Base-by-base conservation (phyloP, 495 filamentous ascomycete genomes). In the Tuber indicum region DNA sequence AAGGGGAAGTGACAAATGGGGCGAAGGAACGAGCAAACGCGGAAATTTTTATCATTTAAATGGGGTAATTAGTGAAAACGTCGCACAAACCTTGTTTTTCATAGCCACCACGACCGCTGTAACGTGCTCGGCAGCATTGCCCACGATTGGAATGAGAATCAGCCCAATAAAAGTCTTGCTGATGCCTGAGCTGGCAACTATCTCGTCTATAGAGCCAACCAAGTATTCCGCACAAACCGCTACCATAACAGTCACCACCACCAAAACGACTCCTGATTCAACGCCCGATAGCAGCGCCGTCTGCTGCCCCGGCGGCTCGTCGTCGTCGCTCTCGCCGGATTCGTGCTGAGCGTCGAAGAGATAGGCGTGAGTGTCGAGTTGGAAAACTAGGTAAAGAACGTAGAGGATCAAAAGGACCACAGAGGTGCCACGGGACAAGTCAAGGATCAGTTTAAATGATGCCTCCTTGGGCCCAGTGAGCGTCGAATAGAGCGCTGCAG, bases 151-250 rank as follows among this genome's bases (percentile, higher is more conserved):
- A 69, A 99, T 92, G 49, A 99, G 88, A 77, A 99, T 91, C 74
- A 99, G 88, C 86, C 96, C 96, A 83, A 98, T 96, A 84, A 99
- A 99, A 5, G 92, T 97, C 84, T 96, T 96, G 86, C 91, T 94
- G 87, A 99, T 94, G 80, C 91, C 90, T 16, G 92, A 91, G 75
- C 89, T 91, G 77, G 92, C 86, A 43, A 97, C 96, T 58, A 99
- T 90, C 71, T 88, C 88, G 81, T 98, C 96, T 84, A 99, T 98
- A 84, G 92, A 94, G 82, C 91, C 92, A 47, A 99, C 96, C 58
- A 99, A 87, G 83, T 93, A 96, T 81, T 99, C 96, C 76, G 96
- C 96, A 83, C 94, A 97, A 76, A 97, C 85, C 21, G 95, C 91
- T n/a, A 99, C 94, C 8, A 92, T 78, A 71, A 98, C 78, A 0